phyloP scores from a whole-genome alignment of 192 early-diverging fungal species.

The Coemansia asiatica region DNA sequence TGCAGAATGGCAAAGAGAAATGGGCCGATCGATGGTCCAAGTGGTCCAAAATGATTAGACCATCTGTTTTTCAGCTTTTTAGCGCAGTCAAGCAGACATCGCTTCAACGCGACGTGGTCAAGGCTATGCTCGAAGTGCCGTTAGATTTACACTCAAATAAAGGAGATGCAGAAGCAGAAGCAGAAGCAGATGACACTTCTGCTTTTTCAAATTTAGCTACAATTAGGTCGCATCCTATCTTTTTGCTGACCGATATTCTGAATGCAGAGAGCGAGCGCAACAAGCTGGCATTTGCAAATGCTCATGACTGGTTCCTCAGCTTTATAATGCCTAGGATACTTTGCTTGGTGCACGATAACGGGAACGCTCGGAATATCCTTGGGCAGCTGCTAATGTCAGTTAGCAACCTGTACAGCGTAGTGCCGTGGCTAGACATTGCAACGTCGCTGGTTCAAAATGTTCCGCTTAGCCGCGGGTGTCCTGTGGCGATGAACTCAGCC shows the following conservation, averaged over 20 bases:
- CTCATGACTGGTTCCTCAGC: conserved; percentile 39
- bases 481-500: conserved; percentile 26
- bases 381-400: conserved; percentile 28
- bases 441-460: conserved; percentile 29
- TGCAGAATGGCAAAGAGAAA: conserved; percentile 16
- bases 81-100: conserved; percentile 2
- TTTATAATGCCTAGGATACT: conserved; percentile 28
- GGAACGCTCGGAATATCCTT: conserved; percentile 19
- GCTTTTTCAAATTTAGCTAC: conserved; percentile 21
- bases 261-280: conserved; percentile 7
- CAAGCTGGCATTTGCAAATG: conserved; percentile 35
- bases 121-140: conserved; percentile 25
- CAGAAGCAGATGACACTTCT: background rate
- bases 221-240: conserved; percentile 23
- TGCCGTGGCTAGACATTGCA: conserved; percentile 48
- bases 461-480: conserved; percentile 31
- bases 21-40: conserved; percentile 37
- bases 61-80: conserved; percentile 15
- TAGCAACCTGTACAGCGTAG: conserved; percentile 18
- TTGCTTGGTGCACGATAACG: conserved; percentile 8
- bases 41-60: conserved; percentile 17
- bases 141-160: background rate
- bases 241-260: conserved; percentile 16
- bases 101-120: conserved; percentile 19
- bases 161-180: background rate